phyloP scores from a whole-genome alignment of 2,329 filamentous ascomycete genomes.

The Colletotrichum australisinense region DNA sequence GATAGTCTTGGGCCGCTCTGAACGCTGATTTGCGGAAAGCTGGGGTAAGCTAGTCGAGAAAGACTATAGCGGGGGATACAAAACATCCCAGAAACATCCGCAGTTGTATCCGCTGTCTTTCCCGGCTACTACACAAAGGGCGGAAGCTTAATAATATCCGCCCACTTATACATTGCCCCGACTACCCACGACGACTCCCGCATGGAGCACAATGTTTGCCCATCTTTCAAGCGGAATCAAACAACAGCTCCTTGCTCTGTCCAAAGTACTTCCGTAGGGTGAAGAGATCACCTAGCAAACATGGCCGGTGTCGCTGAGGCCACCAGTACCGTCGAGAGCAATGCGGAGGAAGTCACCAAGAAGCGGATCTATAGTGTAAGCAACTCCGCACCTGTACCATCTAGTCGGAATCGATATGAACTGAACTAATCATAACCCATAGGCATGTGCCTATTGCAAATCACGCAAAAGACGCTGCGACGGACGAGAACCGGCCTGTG shows the following conservation, averaged over 20 bases:
- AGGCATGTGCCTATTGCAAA: constrained; percentile 30
- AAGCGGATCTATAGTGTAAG: constrained; percentile 32
- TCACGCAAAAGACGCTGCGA: constrained; percentile 31
- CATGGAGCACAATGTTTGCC: background rate
- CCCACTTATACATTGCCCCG: too few species aligned
- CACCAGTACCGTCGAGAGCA: background rate
- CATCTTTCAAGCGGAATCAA: background rate
- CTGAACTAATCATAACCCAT: background rate
- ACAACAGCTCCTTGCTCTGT: background rate
- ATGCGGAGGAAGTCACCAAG: constrained; percentile 11
- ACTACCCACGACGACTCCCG: background rate
- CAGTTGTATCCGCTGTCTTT: background rate
- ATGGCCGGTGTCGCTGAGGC: constrained; percentile 2
- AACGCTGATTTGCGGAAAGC: background rate
- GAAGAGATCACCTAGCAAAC: too few species aligned
- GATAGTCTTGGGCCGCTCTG: background rate
- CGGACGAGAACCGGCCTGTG: constrained; percentile 22
- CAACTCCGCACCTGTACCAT: background rate
- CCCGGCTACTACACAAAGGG: background rate
- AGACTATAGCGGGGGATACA: background rate
- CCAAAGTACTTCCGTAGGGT: background rate
- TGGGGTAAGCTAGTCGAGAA: background rate
- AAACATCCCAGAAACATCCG: constrained; percentile 2
- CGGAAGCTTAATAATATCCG: constrained; percentile 18
- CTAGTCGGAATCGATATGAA: background rate